Percentiles rank a stretch among this genome's conserved stretches.
Conservation (phyloP, 2,329 filamentous ascomycete species). For the Colletotrichum truncatum region DNA sequence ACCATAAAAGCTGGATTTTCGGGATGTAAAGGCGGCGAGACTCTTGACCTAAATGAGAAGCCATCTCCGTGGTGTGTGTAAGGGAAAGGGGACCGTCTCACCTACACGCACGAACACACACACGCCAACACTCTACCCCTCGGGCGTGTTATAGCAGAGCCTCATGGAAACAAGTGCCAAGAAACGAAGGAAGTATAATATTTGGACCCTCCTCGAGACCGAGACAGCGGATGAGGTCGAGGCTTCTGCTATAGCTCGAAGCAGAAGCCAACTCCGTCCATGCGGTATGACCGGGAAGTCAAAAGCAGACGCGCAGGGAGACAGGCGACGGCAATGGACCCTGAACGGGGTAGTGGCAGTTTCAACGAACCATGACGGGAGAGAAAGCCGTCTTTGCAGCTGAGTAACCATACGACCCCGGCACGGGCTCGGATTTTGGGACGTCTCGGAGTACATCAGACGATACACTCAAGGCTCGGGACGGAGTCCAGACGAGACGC, state of each 20-base stretch:
- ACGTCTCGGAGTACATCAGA: constrained; percentile 26
- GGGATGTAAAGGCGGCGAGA: constrained; percentile 15
- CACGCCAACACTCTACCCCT: neutral
- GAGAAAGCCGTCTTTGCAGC: no score
- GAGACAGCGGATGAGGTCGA: neutral
- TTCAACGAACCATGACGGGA: constrained; percentile 12
- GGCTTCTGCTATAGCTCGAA: neutral
- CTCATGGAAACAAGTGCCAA: constrained; percentile 22
- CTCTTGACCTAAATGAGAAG: constrained; percentile 11
- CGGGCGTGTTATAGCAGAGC: constrained; percentile 19
- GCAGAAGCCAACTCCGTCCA: constrained; percentile 18
- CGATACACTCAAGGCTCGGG: constrained; percentile 20
- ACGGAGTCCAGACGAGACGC: constrained; percentile 5
- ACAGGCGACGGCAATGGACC: constrained; percentile 22
- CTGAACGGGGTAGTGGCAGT: constrained; percentile 13
- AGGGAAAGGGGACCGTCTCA: neutral
- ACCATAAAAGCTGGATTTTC: neutral
- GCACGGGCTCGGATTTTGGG: constrained; percentile 1
- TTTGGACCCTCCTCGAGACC: neutral
- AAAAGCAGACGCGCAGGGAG: constrained; percentile 11
- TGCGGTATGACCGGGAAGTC: neutral
- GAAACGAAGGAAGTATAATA: constrained; percentile 6
- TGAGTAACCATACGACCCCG: neutral
- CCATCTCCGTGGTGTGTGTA: constrained; percentile 23
- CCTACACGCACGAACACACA: neutral